Conservation (phyloP, 1,284 basidiomycete species). For the Leccinum ambiguum region DNA sequence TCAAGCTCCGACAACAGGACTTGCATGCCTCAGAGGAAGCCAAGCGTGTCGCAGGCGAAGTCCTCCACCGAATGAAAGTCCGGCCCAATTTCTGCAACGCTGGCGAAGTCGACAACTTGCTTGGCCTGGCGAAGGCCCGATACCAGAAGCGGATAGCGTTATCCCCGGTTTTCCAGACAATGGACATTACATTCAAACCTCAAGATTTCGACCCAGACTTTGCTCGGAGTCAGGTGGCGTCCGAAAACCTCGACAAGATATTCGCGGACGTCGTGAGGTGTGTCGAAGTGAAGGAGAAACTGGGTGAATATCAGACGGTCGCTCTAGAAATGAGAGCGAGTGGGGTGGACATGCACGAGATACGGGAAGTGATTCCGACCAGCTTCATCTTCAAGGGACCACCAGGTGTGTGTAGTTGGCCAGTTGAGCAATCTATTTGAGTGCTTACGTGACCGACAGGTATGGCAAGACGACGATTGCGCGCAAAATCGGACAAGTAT, state of each 20-base stretch:
- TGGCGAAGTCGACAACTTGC: neutral
- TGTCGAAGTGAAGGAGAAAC: too few species aligned
- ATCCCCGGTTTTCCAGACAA: neutral
- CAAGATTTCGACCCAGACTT: neutral
- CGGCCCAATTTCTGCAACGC: neutral
- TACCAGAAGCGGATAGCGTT: neutral
- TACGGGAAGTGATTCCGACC: too few species aligned
- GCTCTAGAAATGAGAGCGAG: too few species aligned
- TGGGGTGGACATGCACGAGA: too few species aligned
- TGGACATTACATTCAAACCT: neutral
- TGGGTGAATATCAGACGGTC: too few species aligned
- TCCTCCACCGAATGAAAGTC: neutral
- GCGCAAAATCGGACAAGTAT: conserved; percentile 40
- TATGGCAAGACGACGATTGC: conserved; percentile 20
- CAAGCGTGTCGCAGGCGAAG: neutral
- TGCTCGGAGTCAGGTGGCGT: neutral
- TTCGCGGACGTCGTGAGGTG: neutral
- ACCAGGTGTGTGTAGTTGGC: too few species aligned
- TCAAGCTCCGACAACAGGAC: neutral
- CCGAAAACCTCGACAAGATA: neutral
- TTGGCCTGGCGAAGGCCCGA: neutral
- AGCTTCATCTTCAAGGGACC: too few species aligned
- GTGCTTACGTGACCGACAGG: neutral
- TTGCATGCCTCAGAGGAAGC: neutral
- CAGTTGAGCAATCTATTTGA: neutral